Base-by-base conservation (phyloP, 2,329 filamentous ascomycete genomes). In the Beauveria caledonica region DNA sequence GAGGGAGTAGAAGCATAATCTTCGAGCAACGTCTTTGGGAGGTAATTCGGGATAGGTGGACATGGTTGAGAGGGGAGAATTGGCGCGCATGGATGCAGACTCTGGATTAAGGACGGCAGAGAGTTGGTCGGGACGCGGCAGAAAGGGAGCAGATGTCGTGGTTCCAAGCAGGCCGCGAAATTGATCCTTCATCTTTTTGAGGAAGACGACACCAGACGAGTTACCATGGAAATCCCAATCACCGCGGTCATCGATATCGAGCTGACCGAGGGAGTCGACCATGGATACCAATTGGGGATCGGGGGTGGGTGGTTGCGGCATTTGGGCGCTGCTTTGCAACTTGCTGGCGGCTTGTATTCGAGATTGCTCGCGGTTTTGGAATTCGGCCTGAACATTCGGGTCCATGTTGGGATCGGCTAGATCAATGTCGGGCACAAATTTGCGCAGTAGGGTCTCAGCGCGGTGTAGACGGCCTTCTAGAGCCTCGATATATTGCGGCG, bases 141-240 rank as follows among this genome's bases (percentile, higher is more conserved):
- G 73, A 69, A 87, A 84, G 19, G 85, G 80, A 63, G 83, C 74
- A 67, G 83, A 78, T 64, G 82, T 79, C 51, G 85, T 81, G 45
- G 83, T 82, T 21, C 87, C 87, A 52, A 94, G 81, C 64, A 94
- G 79, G 63, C 87, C 85, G 49, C 90, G 88, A 65, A 97, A 90
- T 69, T 96, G 89, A 68, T 95, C 89, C 68, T 91, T 88, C 82
- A 99, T 87, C 59, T 90, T 86, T 64, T 86, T 84, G 66, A 97
- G 82, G 71, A 97, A 99, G 64, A 93, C 90, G 48, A 92, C 83
- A 3, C 93, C 92, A 0, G 94, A 97, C 0, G 93, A 97, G 64
- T 90, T 89, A 52, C 94, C 94, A 69, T 96, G 91, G 68, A 96
- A 99, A 73, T 97, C 92, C 86, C 92, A 96, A 67, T 94, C 86